These are phyloP conservation scores for Malus sieversii DNA, from an alignment of 306 rosid genomes.

Conservation along the genomic window DNA sequence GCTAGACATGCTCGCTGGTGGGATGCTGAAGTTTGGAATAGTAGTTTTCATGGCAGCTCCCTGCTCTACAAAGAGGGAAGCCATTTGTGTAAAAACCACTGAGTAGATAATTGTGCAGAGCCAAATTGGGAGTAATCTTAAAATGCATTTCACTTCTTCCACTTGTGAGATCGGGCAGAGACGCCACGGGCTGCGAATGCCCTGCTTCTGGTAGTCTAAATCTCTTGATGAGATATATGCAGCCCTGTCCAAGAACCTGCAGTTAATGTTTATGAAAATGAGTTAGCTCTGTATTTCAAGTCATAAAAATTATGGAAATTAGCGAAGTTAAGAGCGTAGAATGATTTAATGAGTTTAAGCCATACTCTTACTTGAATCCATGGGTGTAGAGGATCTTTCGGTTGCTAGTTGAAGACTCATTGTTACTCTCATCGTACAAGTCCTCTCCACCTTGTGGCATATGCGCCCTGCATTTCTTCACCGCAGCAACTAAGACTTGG, in stretches of 20 bases:
- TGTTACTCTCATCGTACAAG: slow-evolving; percentile 29
- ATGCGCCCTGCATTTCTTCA: slow-evolving; percentile 48
- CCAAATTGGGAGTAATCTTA: slow-evolving; percentile 95
- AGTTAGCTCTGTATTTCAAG: background rate
- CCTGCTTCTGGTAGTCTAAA: slow-evolving; percentile 37
- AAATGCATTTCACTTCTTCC: slow-evolving; percentile 93
- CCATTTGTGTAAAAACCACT: slow-evolving; percentile 97
- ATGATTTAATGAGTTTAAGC: background rate
- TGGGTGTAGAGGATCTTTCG: slow-evolving; percentile 84
- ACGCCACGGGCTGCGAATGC: slow-evolving; percentile 51
- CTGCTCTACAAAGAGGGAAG: slow-evolving; percentile 97
- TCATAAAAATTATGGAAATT: background rate
- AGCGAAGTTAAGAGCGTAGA: background rate
- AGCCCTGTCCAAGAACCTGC: slow-evolving; percentile 93
- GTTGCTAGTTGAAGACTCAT: slow-evolving; percentile 41
- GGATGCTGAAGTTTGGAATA: slow-evolving; percentile 61
- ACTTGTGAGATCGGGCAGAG: slow-evolving; percentile 88
- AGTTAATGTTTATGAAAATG: background rate
- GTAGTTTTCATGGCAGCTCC: slow-evolving; percentile 94
- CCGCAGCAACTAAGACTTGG: slow-evolving; percentile 78
- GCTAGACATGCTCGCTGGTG: slow-evolving; percentile 99
- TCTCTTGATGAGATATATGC: slow-evolving; percentile 78
- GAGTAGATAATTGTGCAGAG: slow-evolving; percentile 98
- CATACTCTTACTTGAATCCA: slow-evolving; percentile 77
- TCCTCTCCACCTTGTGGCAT: slow-evolving; percentile 56